Conservation (phyloP, 2,329 filamentous ascomycete genomes). For the Fragosphaeria purpurea region DNA sequence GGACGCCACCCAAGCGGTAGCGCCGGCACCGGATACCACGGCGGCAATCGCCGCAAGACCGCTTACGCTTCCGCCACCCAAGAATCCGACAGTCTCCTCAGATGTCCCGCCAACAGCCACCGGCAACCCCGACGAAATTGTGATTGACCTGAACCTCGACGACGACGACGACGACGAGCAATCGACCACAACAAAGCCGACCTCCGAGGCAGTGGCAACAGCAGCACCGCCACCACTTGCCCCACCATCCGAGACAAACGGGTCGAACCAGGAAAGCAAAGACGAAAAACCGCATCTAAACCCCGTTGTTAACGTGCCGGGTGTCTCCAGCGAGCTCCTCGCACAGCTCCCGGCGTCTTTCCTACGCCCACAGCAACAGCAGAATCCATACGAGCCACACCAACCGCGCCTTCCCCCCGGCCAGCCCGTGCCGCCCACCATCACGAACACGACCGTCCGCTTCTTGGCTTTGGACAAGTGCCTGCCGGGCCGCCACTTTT, state of each 20-base stretch:
- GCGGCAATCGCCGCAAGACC: neutral
- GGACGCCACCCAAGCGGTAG: no score
- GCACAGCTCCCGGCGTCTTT: constrained; percentile 72
- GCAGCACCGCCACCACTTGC: neutral
- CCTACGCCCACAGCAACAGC: constrained; percentile 27
- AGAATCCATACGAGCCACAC: constrained; percentile 14
- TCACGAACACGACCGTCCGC: constrained; percentile 67
- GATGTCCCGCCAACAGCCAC: constrained; percentile 4
- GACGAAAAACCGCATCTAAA: constrained; percentile 1
- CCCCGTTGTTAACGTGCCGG: constrained; percentile 7
- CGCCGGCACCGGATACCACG: neutral
- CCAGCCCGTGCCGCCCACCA: constrained; percentile 57
- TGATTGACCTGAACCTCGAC: constrained; percentile 56
- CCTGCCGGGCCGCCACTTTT: constrained; percentile 65
- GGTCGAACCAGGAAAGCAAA: constrained; percentile 3
- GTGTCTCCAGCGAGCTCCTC: constrained; percentile 54
- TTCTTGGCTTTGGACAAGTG: constrained; percentile 94
- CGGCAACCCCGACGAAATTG: constrained; percentile 49
- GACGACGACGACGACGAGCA: constrained; percentile 32
- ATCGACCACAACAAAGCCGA: neutral
- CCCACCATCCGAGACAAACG: no score
- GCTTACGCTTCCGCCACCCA: neutral
- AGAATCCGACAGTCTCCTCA: constrained; percentile 6
- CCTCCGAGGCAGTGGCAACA: neutral
- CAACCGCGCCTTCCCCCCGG: constrained; percentile 26